Conservation (phyloP, 495 filamentous ascomycete genomes). For the Oleoguttula mirabilis region DNA sequence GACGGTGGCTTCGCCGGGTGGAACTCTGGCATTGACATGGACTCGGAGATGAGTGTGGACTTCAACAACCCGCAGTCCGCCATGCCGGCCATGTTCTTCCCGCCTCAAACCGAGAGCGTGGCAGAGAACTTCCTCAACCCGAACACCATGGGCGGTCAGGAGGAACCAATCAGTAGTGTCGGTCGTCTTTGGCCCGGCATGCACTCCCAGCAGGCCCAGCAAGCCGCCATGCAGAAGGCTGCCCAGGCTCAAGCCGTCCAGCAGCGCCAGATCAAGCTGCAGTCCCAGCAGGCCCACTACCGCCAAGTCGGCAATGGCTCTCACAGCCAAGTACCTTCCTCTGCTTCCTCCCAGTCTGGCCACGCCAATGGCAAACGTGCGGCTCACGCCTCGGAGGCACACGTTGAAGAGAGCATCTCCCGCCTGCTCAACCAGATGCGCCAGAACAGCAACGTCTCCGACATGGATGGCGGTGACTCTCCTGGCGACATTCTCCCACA, state of each 20-base stretch:
- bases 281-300: slow-evolving; percentile 46
- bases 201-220: slow-evolving; percentile 77
- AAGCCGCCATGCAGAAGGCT: slow-evolving; percentile 50
- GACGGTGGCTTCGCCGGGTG: slow-evolving; percentile 46
- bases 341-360: slow-evolving; percentile 9
- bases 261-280: slow-evolving; percentile 50
- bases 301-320: slow-evolving; percentile 22
- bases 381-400: slow-evolving; percentile 45
- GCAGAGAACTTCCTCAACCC: slow-evolving; percentile 52
- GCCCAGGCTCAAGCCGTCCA: slow-evolving; percentile 53
- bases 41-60: slow-evolving; percentile 41
- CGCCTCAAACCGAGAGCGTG: slow-evolving; percentile 16
- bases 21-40: slow-evolving; percentile 30
- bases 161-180: slow-evolving; percentile 42
- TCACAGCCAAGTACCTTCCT: not conserved
- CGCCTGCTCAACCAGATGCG: slow-evolving; percentile 76
- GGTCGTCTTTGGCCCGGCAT: slow-evolving; percentile 77
- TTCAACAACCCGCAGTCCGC: slow-evolving; percentile 42
- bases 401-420: slow-evolving; percentile 75
- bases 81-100: slow-evolving; percentile 38
- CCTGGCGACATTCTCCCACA: slow-evolving; percentile 44
- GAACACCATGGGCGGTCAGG: slow-evolving; percentile 51
- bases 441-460: slow-evolving; percentile 44
- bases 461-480: slow-evolving; percentile 39
- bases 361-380: slow-evolving; percentile 31